These are phyloP conservation scores for Neurospora sp. DNA, from an alignment of 495 filamentous ascomycete genomes.

Conservation along the genomic window DNA sequence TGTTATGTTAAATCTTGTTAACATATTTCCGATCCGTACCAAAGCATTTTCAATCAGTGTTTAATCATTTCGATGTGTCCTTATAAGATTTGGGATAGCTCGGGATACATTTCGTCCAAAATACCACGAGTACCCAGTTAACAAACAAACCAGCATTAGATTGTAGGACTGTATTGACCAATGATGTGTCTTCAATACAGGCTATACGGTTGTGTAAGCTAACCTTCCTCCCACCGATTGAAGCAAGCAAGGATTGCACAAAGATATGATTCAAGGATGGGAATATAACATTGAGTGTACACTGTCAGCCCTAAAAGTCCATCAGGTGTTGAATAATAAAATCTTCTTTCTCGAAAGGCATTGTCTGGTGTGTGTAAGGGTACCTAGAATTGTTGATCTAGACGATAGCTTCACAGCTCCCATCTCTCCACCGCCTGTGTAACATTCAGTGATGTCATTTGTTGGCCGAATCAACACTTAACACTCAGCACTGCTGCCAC, in stretches of 20 bases:
- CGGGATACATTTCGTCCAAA: too few relatives aligned
- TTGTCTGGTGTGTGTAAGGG: not conserved
- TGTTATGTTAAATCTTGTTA: too few relatives aligned
- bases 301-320: not conserved
- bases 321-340: not conserved
- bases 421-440: not conserved
- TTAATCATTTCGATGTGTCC: too few relatives aligned
- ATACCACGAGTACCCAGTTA: too few relatives aligned
- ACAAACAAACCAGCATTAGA: too few relatives aligned
- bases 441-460: constrained; percentile 10
- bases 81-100: too few relatives aligned
- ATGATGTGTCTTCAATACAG: not conserved
- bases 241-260: not conserved
- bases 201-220: not conserved
- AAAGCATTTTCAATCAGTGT: too few relatives aligned
- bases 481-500: not conserved
- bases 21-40: too few relatives aligned
- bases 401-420: not conserved
- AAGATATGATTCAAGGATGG: not conserved
- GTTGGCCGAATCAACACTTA: constrained; percentile 7
- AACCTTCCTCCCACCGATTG: not conserved
- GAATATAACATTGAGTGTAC: not conserved
- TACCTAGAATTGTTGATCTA: not conserved
- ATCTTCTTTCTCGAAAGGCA: not conserved
- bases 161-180: not conserved